Evolutionary conservation across 192 early-diverging fungal species (phyloP).

Genomic region (Funneliformis mosseae): DNA sequence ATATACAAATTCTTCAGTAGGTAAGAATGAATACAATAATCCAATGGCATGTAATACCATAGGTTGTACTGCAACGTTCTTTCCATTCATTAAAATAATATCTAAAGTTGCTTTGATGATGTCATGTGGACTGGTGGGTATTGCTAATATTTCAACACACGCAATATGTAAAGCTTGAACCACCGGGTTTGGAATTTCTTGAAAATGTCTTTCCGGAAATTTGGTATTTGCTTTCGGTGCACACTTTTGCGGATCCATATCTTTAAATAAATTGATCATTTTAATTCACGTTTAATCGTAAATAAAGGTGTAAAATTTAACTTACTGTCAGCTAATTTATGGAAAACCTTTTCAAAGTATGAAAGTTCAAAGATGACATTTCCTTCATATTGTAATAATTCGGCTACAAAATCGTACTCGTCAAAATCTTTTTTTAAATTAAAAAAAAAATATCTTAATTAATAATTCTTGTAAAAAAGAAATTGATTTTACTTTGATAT

Average conservation of each 20-base stretch:
- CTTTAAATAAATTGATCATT: conserved; percentile 22
- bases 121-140: conserved; percentile 44
- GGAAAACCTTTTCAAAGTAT: conserved; percentile 56
- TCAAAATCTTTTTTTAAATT: conserved; percentile 44
- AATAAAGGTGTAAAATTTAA: conserved; percentile 13
- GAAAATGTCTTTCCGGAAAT: conserved; percentile 60
- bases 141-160: conserved; percentile 49
- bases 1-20: conserved; percentile 47
- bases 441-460: conserved; percentile 47
- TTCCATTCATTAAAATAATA: conserved; percentile 47
- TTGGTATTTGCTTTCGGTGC: conserved; percentile 49
- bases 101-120: conserved; percentile 47
- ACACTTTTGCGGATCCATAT: conserved; percentile 55
- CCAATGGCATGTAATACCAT: conserved; percentile 47
- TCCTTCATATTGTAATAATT: conserved; percentile 45
- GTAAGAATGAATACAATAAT: conserved; percentile 43
- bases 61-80: conserved; percentile 40
- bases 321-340: conserved; percentile 53
- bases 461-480: conserved; percentile 35
- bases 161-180: conserved; percentile 57
- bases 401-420: conserved; percentile 46
- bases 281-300: background rate
- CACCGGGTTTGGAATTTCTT: conserved; percentile 64
- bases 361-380: conserved; percentile 44
- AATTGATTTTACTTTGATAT: conserved; percentile 33